Conservation (phyloP, 768 basidiomycete species). For the Suillus fuscotomentosus region DNA sequence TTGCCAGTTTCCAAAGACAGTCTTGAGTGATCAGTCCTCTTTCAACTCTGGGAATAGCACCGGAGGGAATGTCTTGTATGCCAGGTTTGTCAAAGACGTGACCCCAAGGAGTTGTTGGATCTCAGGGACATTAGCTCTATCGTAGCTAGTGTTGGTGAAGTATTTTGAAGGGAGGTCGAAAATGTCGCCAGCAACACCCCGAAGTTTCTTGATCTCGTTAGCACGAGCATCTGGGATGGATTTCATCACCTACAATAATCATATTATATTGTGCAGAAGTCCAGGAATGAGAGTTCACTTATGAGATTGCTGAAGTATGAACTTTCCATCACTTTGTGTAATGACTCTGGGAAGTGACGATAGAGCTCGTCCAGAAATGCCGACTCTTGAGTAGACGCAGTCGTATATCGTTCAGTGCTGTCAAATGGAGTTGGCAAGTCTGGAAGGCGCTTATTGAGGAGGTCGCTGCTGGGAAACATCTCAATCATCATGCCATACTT, state of each 20-base stretch:
- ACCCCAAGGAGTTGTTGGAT: too few species aligned
- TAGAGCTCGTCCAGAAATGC: neutral
- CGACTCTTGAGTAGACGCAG: neutral
- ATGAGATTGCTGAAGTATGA: conserved; percentile 1
- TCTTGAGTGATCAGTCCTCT: neutral
- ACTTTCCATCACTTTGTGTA: neutral
- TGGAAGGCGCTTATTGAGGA: neutral
- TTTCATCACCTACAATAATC: neutral
- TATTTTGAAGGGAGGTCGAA: too few species aligned
- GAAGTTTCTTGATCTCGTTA: neutral
- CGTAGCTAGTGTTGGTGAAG: too few species aligned
- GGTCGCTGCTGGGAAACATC: neutral
- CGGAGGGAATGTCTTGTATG: neutral
- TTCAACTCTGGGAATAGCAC: neutral
- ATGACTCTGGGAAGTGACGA: neutral
- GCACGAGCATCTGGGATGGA: neutral
- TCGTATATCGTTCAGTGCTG: neutral
- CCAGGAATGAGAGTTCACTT: conserved; percentile 1
- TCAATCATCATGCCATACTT: neutral
- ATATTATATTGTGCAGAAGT: neutral
- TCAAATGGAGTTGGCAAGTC: neutral
- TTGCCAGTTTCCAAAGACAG: neutral
- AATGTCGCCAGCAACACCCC: neutral
- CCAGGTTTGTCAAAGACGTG: neutral
- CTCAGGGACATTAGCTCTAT: too few species aligned